Evolutionary conservation across 169 alveolate genomes (phyloP).

Genomic region (Cryptosporidium meleagridis): DNA sequence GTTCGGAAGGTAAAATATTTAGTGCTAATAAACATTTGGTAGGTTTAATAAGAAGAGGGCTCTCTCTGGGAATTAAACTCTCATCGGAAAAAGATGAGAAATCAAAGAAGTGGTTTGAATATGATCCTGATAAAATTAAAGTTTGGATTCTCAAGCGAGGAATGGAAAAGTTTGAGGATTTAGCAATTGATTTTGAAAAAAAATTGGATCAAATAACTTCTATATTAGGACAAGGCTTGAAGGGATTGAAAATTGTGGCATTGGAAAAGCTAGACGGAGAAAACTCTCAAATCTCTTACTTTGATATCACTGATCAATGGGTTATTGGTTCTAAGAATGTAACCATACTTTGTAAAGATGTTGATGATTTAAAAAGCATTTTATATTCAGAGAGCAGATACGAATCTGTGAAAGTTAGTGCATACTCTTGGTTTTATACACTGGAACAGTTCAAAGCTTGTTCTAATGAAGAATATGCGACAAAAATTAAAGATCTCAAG

Average conservation of each 20-base stretch:
- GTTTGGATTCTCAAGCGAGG: constrained; percentile 53
- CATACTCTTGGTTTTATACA: constrained; percentile 19
- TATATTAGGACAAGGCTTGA: background rate
- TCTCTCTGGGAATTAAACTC: constrained; percentile 56
- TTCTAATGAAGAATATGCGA: background rate
- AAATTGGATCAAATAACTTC: constrained; percentile 4
- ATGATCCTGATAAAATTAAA: background rate
- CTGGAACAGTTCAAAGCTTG: constrained; percentile 5
- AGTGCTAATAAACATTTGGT: background rate
- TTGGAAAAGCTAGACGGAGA: constrained; percentile 71
- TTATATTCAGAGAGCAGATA: constrained; percentile 14
- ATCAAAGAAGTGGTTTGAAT: constrained; percentile 29
- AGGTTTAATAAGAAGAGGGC: constrained; percentile 45
- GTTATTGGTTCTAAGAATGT: constrained; percentile 66
- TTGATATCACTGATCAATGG: constrained; percentile 62
- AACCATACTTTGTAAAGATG: constrained; percentile 47
- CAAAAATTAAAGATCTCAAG: background rate
- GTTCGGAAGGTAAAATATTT: constrained; percentile 20
- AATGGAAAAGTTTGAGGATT: constrained; percentile 32
- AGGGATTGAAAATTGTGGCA: background rate
- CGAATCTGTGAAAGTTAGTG: constrained; percentile 21
- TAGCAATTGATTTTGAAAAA: background rate
- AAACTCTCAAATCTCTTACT: constrained; percentile 56
- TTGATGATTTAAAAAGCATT: background rate
- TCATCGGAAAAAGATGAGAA: background rate